A percentile compares a stretch with the other conserved stretches of the same genome.
These are phyloP conservation scores for Colletotrichum euphorbiae DNA, from an alignment of 2,329 filamentous ascomycete species.

Conservation along the genomic window DNA sequence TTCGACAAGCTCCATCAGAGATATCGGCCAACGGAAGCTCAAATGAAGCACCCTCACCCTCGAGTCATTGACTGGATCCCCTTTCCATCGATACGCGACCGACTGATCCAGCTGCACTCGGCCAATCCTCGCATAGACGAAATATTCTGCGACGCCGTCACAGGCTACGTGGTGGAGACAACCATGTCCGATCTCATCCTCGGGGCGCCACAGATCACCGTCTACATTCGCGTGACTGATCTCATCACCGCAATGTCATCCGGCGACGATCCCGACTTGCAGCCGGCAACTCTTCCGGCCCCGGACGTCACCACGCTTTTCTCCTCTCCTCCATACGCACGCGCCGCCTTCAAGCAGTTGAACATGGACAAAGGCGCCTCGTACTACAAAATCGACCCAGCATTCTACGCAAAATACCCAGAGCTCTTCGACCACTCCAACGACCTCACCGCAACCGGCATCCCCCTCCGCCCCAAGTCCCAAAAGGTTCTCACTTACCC, in stretches of 20 bases:
- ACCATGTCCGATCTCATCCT: conserved; percentile 46
- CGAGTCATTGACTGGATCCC: conserved; percentile 45
- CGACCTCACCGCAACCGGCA: conserved; percentile 45
- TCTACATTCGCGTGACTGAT: conserved; percentile 47
- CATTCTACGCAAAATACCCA: conserved; percentile 48
- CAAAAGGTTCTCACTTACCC: conserved; percentile 47
- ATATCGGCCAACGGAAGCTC: conserved; percentile 46
- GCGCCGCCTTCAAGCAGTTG: conserved; percentile 44
- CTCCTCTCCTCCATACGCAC: conserved; percentile 42
- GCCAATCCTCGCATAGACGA: conserved; percentile 48
- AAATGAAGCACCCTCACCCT: conserved; percentile 44
- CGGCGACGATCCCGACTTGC: background rate
- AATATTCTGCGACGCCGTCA: conserved; percentile 50
- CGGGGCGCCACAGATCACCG: conserved; percentile 43
- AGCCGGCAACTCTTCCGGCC: conserved; percentile 41
- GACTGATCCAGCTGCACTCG: conserved; percentile 46
- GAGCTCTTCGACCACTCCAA: conserved; percentile 45
- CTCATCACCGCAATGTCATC: conserved; percentile 43
- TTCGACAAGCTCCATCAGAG: conserved; percentile 45
- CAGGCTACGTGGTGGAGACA: conserved; percentile 47
- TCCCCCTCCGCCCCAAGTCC: conserved; percentile 43
- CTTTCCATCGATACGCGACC: conserved; percentile 46
- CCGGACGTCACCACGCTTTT: conserved; percentile 44
- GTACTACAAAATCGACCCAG: conserved; percentile 50
- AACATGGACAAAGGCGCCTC: conserved; percentile 49